A percentile compares a stretch with the other conserved stretches of the same genome.
Conservation (phyloP, 148 eudicot species). For the Simmondsia chinensis region DNA sequence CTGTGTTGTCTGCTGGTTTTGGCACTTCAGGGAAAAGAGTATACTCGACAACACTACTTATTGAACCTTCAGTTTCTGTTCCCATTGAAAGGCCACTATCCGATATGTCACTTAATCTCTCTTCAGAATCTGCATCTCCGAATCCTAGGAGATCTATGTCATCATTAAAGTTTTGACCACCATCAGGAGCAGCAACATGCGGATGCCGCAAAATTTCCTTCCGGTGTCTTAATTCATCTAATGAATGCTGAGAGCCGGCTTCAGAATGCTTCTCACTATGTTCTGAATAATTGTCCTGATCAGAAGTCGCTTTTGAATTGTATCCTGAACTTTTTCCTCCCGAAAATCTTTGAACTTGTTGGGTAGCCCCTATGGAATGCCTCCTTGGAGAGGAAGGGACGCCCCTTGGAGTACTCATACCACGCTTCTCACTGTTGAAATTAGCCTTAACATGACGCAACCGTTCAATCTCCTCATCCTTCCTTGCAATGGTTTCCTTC, state of each 20-base stretch:
- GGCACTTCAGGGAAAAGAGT: constrained; percentile 81
- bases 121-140: constrained; percentile 72
- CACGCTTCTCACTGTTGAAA: constrained; percentile 31
- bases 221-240: constrained; percentile 45
- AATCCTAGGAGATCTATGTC: constrained; percentile 74
- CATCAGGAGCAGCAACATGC: constrained; percentile 27
- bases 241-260: constrained; percentile 63
- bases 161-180: constrained; percentile 32
- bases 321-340: constrained; percentile 24
- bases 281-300: constrained; percentile 65
- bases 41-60: constrained; percentile 68
- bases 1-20: constrained; percentile 33
- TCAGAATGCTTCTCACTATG: constrained; percentile 70
- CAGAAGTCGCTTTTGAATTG: constrained; percentile 37
- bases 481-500: constrained; percentile 59
- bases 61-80: constrained; percentile 92
- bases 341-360: constrained; percentile 19
- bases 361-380: constrained; percentile 40
- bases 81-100: constrained; percentile 96
- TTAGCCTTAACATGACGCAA: constrained; percentile 36
- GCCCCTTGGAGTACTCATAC: constrained; percentile 26
- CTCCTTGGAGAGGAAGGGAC: constrained; percentile 60
- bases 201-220: constrained; percentile 38
- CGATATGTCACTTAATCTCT: constrained; percentile 92
- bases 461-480: constrained; percentile 74